These are phyloP conservation scores for Cladosporium oxysporum DNA, from an alignment of 2,329 filamentous ascomycete species.

Conservation along the genomic window DNA sequence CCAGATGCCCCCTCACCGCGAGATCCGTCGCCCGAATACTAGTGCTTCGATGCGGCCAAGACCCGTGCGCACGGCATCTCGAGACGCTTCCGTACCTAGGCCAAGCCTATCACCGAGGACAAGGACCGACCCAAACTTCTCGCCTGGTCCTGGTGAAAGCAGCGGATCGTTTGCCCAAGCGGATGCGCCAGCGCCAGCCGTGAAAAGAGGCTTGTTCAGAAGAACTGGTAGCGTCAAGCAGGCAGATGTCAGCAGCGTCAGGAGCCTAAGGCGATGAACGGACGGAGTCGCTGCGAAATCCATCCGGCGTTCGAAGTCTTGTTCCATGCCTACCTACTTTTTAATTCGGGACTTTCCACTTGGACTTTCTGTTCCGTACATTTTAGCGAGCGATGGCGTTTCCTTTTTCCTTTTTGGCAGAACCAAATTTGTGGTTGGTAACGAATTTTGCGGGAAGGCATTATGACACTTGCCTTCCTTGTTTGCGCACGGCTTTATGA, in stretches of 20 bases:
- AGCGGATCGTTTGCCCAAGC: not conserved
- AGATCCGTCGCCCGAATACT: constrained; percentile 23
- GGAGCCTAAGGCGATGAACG: not conserved
- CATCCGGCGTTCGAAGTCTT: not conserved
- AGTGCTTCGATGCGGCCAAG: constrained; percentile 2
- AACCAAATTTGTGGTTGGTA: not conserved
- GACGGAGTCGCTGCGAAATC: not conserved
- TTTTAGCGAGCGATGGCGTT: constrained; percentile 1
- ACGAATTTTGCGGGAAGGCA: not conserved
- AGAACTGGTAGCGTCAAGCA: constrained; percentile 12
- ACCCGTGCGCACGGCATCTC: not conserved
- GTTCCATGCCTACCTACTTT: not conserved
- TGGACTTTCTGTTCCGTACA: constrained; percentile 2
- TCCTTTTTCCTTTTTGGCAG: not conserved
- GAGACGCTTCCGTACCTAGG: not conserved
- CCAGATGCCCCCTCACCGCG: constrained; percentile 18
- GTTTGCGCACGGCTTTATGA: not conserved
- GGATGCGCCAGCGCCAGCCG: not conserved
- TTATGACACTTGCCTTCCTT: constrained; percentile 4
- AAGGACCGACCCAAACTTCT: constrained; percentile 1
- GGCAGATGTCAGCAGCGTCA: constrained; percentile 1
- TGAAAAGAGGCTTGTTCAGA: constrained; percentile 11
- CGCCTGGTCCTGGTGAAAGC: not conserved
- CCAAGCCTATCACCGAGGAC: not conserved
- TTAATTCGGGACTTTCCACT: not conserved